phyloP scores from a whole-genome alignment of 1,139 yeast species.

The Geotrichum citri-aurantii region DNA sequence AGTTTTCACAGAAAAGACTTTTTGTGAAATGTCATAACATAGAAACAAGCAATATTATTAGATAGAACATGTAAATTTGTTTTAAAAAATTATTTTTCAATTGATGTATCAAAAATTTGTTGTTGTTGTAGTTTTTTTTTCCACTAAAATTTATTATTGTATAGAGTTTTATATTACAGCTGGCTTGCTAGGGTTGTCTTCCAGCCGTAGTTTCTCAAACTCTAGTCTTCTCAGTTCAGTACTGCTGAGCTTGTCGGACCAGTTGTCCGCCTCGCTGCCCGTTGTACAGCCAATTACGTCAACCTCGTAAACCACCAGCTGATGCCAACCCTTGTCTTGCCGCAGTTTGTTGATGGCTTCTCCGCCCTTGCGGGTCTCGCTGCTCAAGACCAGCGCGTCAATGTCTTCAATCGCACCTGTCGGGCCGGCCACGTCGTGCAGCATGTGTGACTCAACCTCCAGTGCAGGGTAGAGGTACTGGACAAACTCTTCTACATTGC shows the following conservation, averaged over 20 bases:
- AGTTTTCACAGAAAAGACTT: too few relatives aligned
- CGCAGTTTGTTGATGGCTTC: constrained; percentile 62
- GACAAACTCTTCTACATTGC: constrained; percentile 47
- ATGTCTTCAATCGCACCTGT: constrained; percentile 74
- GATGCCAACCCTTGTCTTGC: constrained; percentile 47
- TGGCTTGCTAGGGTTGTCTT: neutral
- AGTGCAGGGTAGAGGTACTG: constrained; percentile 43
- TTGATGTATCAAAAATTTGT: neutral
- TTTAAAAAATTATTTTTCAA: neutral
- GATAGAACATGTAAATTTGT: too few relatives aligned
- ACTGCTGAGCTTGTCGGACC: constrained; percentile 77
- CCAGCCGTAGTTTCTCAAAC: constrained; percentile 20
- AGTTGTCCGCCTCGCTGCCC: constrained; percentile 48
- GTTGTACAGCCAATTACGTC: constrained; percentile 54
- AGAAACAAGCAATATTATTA: neutral
- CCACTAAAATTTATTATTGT: too few relatives aligned
- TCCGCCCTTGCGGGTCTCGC: constrained; percentile 77
- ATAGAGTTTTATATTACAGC: neutral
- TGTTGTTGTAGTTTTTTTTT: too few relatives aligned
- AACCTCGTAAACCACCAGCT: constrained; percentile 53
- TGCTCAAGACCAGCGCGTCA: constrained; percentile 72
- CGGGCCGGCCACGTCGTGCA: constrained; percentile 90
- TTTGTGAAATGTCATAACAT: too few relatives aligned
- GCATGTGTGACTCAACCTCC: constrained; percentile 46
- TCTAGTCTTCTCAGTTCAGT: constrained; percentile 47